phyloP scores from a whole-genome alignment of 768 basidiomycete genomes.

The Serendipita sp. region DNA sequence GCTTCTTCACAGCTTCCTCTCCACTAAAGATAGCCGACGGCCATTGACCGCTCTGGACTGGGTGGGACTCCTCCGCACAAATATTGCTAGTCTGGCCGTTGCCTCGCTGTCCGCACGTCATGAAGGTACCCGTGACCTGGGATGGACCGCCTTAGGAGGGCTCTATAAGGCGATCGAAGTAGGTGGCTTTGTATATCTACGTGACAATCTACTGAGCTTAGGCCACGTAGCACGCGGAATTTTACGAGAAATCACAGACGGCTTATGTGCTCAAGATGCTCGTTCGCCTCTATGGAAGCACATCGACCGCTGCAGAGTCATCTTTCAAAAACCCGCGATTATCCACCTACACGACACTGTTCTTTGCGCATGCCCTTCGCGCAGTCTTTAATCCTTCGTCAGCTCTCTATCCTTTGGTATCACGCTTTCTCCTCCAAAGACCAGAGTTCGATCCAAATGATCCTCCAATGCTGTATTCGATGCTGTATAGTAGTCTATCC shows the following conservation, averaged over 20 bases:
- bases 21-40: slow-evolving; percentile 26
- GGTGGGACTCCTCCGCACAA: slow-evolving; percentile 76
- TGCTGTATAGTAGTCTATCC: slow-evolving; percentile 57
- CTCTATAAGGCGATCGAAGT: slow-evolving; percentile 53
- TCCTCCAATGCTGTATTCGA: slow-evolving; percentile 78
- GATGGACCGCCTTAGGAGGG: slow-evolving; percentile 43
- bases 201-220: neutral
- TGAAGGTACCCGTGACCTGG: slow-evolving; percentile 39
- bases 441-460: slow-evolving; percentile 65
- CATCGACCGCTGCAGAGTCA: neutral
- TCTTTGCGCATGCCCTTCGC: slow-evolving; percentile 68
- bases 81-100: slow-evolving; percentile 57
- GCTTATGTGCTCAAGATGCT: slow-evolving; percentile 51
- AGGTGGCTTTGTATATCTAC: slow-evolving; percentile 15
- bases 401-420: slow-evolving; percentile 74
- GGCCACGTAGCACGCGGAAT: slow-evolving; percentile 31
- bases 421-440: slow-evolving; percentile 81
- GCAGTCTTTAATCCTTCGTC: slow-evolving; percentile 76
- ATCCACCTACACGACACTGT: slow-evolving; percentile 63
- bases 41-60: slow-evolving; percentile 53
- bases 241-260: slow-evolving; percentile 68
- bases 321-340: slow-evolving; percentile 32
- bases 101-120: slow-evolving; percentile 57
- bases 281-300: slow-evolving; percentile 32
- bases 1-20: slow-evolving; percentile 51